Evolutionary conservation across 179 eudicot species (phyloP), one percentile per base, ranked within the genome.

Genomic region (Vitellaria paradoxa): DNA sequence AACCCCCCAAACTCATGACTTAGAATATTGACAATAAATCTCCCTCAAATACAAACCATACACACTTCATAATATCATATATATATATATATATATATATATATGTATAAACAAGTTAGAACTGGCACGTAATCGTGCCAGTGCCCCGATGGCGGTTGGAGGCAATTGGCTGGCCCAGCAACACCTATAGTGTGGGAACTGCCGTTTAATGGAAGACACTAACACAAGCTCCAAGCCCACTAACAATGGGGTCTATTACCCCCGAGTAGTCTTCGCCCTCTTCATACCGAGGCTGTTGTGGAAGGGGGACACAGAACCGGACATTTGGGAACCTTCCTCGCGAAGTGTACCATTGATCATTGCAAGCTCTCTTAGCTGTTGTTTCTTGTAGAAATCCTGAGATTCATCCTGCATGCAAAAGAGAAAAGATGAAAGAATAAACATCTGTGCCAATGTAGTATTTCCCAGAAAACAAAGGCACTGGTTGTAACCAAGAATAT

Each of bases 261-360:
- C 99, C 88, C 89, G 37, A 30, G 37, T 85, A 65, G 98, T 96
- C 84, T 93, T 96, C 37, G 99, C 99, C 84, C 99, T 91, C 85
- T 96, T 96, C 93, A 93, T 93, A 50, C 99, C 99, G 4, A 93
- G 96, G 83, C 91, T 93, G 89, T 89, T 92, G 85, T 92, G 84
- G 86, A 96, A 96, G 65, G 99, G 99, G 55, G 99, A 96, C 3
- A 93, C 91, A 3, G 98, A 92, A 78, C 97, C 97, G 45, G 97
- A 87, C 97, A 93, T 92, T 85, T 90, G 94, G 57, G 96, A 85
- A 53, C 81, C 88, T 70, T 96, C 97, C 2, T 96, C 99, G 65
- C 97, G 89, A 52, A 92, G 93, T n/a, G 96, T 96, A 50, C 98
- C 98, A 75, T 96, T 96, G 24, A 96, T 78, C 94, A 96, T 68